Conservation (phyloP, 768 basidiomycete species). For the Pluteus cervinus region DNA sequence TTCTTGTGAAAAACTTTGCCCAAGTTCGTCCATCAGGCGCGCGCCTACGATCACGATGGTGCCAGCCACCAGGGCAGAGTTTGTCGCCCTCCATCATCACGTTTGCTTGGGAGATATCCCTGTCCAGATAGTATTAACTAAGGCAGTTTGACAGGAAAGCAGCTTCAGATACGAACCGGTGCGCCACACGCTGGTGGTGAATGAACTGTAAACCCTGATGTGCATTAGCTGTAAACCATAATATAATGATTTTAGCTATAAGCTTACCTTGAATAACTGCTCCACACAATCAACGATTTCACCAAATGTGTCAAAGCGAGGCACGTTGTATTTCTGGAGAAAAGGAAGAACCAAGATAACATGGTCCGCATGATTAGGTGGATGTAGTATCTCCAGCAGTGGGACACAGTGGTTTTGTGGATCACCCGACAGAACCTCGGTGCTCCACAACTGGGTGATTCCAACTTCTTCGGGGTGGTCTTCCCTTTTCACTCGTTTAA, state of each 20-base stretch:
- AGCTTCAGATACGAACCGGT: slow-evolving; percentile 14
- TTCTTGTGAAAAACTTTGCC: slow-evolving; percentile 13
- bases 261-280: slow-evolving; percentile 20
- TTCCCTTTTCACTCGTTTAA: slow-evolving; percentile 21
- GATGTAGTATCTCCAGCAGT: slow-evolving; percentile 16
- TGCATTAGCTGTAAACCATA: background rate
- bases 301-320: slow-evolving; percentile 22
- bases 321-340: slow-evolving; percentile 12
- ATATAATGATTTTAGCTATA: background rate
- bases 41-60: slow-evolving; percentile 15
- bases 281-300: slow-evolving; percentile 23
- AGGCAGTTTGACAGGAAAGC: background rate
- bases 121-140: slow-evolving; percentile 10
- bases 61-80: slow-evolving; percentile 14
- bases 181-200: slow-evolving; percentile 23
- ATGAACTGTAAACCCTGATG: slow-evolving; percentile 26
- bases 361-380: slow-evolving; percentile 12
- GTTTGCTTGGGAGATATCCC: slow-evolving; percentile 22
- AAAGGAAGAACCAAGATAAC: slow-evolving; percentile 24
- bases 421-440: slow-evolving; percentile 8
- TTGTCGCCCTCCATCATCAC: slow-evolving; percentile 20
- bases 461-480: slow-evolving; percentile 25
- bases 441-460: slow-evolving; percentile 17
- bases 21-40: slow-evolving; percentile 1
- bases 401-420: slow-evolving; percentile 31